Percentiles rank a stretch among this genome's conserved stretches.
Conservation (phyloP, 2,329 filamentous ascomycete genomes). For the Arthrinium phaeospermum region DNA sequence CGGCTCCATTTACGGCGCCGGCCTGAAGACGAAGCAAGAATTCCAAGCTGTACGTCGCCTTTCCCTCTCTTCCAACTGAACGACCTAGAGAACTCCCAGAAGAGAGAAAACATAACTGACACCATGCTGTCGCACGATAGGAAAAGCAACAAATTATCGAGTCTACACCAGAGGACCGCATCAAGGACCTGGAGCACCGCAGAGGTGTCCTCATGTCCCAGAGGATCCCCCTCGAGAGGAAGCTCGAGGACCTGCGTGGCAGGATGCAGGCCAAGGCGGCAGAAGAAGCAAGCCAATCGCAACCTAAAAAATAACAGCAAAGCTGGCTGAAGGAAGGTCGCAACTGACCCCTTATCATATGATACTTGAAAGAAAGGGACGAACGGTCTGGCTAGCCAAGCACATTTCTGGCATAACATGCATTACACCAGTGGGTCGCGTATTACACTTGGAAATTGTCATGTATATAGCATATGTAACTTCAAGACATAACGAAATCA, state of each 20-base stretch:
- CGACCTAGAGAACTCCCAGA: no score
- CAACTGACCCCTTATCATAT: neutral
- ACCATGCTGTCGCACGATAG: conserved; percentile 25
- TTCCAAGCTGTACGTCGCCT: conserved; percentile 45
- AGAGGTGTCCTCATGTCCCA: conserved; percentile 46
- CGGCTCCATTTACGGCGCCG: conserved; percentile 55
- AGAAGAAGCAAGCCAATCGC: conserved; percentile 27
- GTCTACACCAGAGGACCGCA: conserved; percentile 49
- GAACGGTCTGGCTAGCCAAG: neutral
- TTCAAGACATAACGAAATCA: neutral
- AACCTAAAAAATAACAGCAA: neutral
- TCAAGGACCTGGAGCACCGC: conserved; percentile 50
- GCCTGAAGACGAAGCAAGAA: conserved; percentile 54
- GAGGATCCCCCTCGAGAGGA: conserved; percentile 47
- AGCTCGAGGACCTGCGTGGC: conserved; percentile 47
- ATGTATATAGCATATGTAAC: neutral
- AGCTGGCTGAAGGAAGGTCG: neutral
- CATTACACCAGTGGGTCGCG: neutral
- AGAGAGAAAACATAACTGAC: neutral
- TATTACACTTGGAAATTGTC: neutral
- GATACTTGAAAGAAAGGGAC: neutral
- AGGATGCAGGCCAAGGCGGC: conserved; percentile 46
- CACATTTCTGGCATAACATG: neutral
- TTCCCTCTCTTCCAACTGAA: no score
- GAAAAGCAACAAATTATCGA: conserved; percentile 45